A percentile compares a stretch with the other conserved stretches of the same genome.
phyloP scores from a whole-genome alignment of 2,329 filamentous ascomycete genomes.

The Diplodia seriata region DNA sequence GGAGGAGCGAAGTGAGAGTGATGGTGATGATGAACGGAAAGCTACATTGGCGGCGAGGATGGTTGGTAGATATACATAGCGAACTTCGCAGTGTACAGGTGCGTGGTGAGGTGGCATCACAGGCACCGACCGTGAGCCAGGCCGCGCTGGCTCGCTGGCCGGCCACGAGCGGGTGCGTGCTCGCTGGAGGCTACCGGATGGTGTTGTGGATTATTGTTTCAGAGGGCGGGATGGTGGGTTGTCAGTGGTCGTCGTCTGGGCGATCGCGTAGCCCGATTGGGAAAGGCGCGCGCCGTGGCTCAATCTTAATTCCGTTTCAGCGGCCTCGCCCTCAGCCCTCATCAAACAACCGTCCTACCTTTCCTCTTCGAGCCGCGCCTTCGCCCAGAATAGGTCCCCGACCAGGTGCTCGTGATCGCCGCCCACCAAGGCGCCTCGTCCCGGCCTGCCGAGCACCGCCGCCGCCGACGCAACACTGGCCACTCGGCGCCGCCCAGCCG shows the following conservation, averaged over 20 bases:
- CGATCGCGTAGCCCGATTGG: constrained; percentile 16
- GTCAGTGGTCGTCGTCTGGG: background rate
- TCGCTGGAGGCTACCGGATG: background rate
- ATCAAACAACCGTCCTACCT: constrained; percentile 7
- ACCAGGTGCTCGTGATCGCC: background rate
- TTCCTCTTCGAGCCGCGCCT: background rate
- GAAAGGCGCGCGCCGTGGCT: constrained; percentile 8
- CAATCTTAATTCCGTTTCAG: constrained; percentile 22
- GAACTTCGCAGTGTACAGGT: background rate
- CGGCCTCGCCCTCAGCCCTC: constrained; percentile 17
- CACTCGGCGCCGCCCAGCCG: background rate
- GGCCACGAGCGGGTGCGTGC: background rate
- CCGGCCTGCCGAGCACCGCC: constrained; percentile 13
- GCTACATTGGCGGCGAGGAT: background rate
- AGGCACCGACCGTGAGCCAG: background rate
- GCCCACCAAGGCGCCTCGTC: background rate
- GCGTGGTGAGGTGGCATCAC: background rate
- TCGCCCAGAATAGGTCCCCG: constrained; percentile 1
- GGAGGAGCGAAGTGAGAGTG: constrained; percentile 6
- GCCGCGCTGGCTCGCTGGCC: background rate
- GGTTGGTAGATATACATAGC: background rate
- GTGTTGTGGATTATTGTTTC: constrained; percentile 24
- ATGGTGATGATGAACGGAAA: constrained; percentile 1
- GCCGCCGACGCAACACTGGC: background rate
- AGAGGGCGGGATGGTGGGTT: background rate